Conservation (phyloP, 192 early-diverging fungal species). For the Backusella macrospora region DNA sequence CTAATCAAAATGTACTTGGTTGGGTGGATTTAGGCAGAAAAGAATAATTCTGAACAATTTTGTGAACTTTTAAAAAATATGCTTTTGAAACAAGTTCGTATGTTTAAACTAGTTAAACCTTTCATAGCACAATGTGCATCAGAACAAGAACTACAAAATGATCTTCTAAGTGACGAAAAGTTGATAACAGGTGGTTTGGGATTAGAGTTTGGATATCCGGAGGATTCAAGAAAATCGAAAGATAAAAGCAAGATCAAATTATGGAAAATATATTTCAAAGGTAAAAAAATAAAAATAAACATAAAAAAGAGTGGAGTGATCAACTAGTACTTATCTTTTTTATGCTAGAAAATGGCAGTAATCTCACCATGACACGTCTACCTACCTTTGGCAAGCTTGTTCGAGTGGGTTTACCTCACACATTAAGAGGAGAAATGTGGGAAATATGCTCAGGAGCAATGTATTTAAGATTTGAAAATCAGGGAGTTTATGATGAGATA, state of each 20-base stretch:
- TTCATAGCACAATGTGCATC: conserved; percentile 80
- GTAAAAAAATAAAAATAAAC: conserved; percentile 41
- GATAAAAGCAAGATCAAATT: conserved; percentile 75
- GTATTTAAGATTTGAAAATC: conserved; percentile 75
- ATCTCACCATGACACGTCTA: conserved; percentile 73
- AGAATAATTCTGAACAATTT: conserved; percentile 73
- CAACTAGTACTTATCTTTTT: not conserved
- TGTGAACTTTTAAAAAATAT: conserved; percentile 77
- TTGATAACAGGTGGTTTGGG: conserved; percentile 62
- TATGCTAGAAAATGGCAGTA: conserved; percentile 69
- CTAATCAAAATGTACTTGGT: not conserved
- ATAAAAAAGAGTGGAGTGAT: not conserved
- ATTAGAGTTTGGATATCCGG: conserved; percentile 70
- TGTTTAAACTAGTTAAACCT: conserved; percentile 80
- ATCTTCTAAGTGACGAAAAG: conserved; percentile 25
- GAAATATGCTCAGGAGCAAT: conserved; percentile 84
- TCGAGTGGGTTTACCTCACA: conserved; percentile 81
- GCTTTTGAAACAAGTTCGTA: conserved; percentile 67
- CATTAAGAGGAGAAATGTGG: conserved; percentile 87
- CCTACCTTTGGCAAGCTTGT: conserved; percentile 84
- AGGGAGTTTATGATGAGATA: conserved; percentile 71
- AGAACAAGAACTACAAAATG: conserved; percentile 73
- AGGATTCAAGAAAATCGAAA: conserved; percentile 68
- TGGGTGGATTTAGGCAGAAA: conserved; percentile 49
- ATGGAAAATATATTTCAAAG: conserved; percentile 77